phyloP scores from a whole-genome alignment of 805 yeast species.

The Cyberlindnera nakhonratchasimensis region DNA sequence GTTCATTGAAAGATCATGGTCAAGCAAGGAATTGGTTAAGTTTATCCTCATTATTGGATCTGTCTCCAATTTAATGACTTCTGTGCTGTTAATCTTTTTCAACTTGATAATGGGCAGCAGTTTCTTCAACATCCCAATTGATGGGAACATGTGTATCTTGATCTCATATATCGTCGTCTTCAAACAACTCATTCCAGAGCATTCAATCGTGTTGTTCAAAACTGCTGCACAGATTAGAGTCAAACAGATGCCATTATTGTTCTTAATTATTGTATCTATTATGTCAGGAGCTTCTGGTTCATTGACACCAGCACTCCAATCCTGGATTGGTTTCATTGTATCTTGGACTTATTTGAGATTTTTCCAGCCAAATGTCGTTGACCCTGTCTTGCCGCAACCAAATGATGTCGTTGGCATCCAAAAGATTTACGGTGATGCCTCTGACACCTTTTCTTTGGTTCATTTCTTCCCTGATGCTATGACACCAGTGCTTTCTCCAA shows the following conservation, averaged over 20 bases:
- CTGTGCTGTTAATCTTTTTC: slow-evolving; percentile 25
- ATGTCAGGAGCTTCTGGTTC: slow-evolving; percentile 30
- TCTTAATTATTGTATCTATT: slow-evolving; percentile 30
- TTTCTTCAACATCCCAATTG: slow-evolving; percentile 40
- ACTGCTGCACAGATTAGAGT: slow-evolving; percentile 50
- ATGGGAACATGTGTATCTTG: slow-evolving; percentile 53
- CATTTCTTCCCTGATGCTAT: slow-evolving; percentile 75
- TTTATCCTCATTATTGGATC: slow-evolving; percentile 48
- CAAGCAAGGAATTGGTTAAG: slow-evolving; percentile 46
- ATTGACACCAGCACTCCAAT: slow-evolving; percentile 54
- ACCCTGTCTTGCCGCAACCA: slow-evolving; percentile 50
- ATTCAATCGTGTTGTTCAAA: slow-evolving; percentile 47
- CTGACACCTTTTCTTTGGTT: slow-evolving; percentile 80
- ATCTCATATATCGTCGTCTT: slow-evolving; percentile 60
- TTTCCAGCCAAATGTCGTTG: slow-evolving; percentile 55
- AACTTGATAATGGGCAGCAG: slow-evolving; percentile 26
- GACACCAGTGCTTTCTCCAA: slow-evolving; percentile 48
- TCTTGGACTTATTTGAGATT: slow-evolving; percentile 81
- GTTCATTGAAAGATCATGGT: slow-evolving; percentile 67
- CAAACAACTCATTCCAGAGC: slow-evolving; percentile 63
- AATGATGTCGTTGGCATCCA: slow-evolving; percentile 28
- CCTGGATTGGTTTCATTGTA: slow-evolving; percentile 55
- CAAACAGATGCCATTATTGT: slow-evolving; percentile 58
- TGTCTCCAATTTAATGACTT: slow-evolving; percentile 46
- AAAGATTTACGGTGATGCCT: slow-evolving; percentile 73